These are phyloP conservation scores for Avena atlantica DNA, from an alignment of 176 grass and related monocot species.

Conservation along the genomic window DNA sequence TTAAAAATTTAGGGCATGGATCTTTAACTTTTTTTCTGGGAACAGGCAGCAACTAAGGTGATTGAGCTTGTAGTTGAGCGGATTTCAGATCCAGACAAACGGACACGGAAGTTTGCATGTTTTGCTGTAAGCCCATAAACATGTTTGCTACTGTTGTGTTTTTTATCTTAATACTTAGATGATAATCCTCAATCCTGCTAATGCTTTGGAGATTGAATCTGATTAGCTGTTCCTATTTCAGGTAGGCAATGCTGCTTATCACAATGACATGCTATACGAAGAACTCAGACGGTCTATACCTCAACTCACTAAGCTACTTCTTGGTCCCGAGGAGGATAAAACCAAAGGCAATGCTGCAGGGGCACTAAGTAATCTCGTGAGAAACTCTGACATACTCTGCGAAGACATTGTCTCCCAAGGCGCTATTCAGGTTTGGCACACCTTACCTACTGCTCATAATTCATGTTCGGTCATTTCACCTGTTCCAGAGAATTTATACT, in stretches of 20 bases:
- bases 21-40: constrained; percentile 33
- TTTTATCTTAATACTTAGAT: neutral
- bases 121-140: constrained; percentile 73
- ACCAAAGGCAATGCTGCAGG: constrained; percentile 93
- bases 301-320: constrained; percentile 75
- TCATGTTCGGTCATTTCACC: neutral
- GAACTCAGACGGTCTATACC: constrained; percentile 74
- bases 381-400: constrained; percentile 73
- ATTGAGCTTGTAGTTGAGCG: constrained; percentile 87
- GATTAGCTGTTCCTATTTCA: constrained; percentile 29
- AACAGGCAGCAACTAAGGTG: constrained; percentile 67
- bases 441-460: neutral
- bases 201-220: neutral
- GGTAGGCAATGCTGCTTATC: constrained; percentile 96
- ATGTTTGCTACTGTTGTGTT: neutral
- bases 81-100: constrained; percentile 86
- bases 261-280: constrained; percentile 89
- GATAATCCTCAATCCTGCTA: neutral
- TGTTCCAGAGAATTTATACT: neutral
- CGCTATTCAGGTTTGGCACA: constrained; percentile 62
- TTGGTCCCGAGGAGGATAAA: constrained; percentile 87
- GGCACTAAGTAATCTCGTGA: constrained; percentile 83
- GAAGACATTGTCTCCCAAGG: constrained; percentile 73
- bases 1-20: constrained; percentile 15
- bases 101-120: constrained; percentile 92